phyloP scores from a whole-genome alignment of 257 asterid species.

The Solanum chmielewskii region DNA sequence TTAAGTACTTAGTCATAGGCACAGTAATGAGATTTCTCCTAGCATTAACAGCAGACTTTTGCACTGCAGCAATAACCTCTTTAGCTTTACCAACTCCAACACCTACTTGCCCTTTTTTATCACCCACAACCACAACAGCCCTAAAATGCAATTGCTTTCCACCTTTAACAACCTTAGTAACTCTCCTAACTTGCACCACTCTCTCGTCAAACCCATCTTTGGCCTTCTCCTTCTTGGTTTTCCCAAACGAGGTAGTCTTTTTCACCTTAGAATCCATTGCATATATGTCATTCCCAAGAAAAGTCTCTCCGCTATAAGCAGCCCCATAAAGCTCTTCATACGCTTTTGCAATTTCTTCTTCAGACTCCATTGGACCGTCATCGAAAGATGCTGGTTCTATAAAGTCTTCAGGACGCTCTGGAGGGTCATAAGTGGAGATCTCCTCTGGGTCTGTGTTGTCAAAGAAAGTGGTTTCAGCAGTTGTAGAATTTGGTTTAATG shows the following conservation, averaged over 20 bases:
- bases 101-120: slow-evolving; percentile 83
- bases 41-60: slow-evolving; percentile 78
- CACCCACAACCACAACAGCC: slow-evolving; percentile 82
- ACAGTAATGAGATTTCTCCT: slow-evolving; percentile 63
- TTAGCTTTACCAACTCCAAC: slow-evolving; percentile 96
- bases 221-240: slow-evolving; percentile 50
- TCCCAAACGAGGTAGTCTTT: slow-evolving; percentile 50
- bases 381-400: slow-evolving; percentile 59
- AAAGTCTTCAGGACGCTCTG: slow-evolving; percentile 56
- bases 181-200: slow-evolving; percentile 87
- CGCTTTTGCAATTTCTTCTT: slow-evolving; percentile 67
- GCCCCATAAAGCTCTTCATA: slow-evolving; percentile 76
- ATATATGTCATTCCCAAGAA: slow-evolving; percentile 51
- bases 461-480: slow-evolving; percentile 29
- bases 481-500: slow-evolving; percentile 19
- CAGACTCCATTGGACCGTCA: slow-evolving; percentile 60
- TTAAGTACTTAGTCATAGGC: slow-evolving; percentile 85
- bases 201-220: slow-evolving; percentile 91
- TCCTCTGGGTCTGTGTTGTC: slow-evolving; percentile 44
- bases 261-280: slow-evolving; percentile 73
- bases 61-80: slow-evolving; percentile 74
- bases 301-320: slow-evolving; percentile 67
- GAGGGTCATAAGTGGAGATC: slow-evolving; percentile 40
- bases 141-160: slow-evolving; percentile 88
- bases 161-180: slow-evolving; percentile 97